Evolutionary conservation across 495 filamentous ascomycete species (phyloP), one percentile per base, ranked within the genome.

Genomic region (Penicillium dipodomyicola): DNA sequence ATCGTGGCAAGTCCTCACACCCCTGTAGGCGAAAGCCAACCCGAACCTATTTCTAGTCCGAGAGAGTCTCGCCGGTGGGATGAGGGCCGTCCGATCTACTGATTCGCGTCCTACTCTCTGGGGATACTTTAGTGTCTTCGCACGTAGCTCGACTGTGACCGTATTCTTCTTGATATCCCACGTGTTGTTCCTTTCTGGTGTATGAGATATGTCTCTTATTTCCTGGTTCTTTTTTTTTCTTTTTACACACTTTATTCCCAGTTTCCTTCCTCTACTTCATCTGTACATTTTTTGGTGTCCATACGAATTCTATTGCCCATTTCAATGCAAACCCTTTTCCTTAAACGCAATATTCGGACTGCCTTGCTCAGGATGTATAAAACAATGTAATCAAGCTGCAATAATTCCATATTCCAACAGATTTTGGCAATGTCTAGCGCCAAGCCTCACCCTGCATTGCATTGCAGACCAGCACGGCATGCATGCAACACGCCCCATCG

Each of bases 1-100:
- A 20, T 45, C 15, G 53, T 58, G 5, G 49, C 58, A 20, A 65
- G 65, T 43, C 60, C 29, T 76, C 56, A 84, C 73, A 56, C 82
- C 60, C 69, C 66, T 63, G 62, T 56, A 48, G 64, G 56, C 30
- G 58, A 58, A 7, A 57, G 56, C 25, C 54, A 56, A 9, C 56
- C 59, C 9, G 59, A 66, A 9, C 52, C 62, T 22, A 45, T 60
- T 22, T 61, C 66, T 10, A 74, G 70, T 37, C 61, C 70, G 4
- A 65, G 67, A 48, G 62, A 73, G 32, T 65, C 74, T 35, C 77
- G 80, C 58, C 80, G 76, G 49, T 86, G 83, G 84, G 79, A 86
- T 52, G 85, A 87, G 61, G 77, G 83, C 20, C 71, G 85, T 59
- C 82, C 85, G 17, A 84, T 88, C 55, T 89, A 87, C 62, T 88